Percentiles rank a stretch among this genome's conserved stretches.
Conservation (phyloP, 2,329 filamentous ascomycete species). For the Alternaria hordeiaustralica region DNA sequence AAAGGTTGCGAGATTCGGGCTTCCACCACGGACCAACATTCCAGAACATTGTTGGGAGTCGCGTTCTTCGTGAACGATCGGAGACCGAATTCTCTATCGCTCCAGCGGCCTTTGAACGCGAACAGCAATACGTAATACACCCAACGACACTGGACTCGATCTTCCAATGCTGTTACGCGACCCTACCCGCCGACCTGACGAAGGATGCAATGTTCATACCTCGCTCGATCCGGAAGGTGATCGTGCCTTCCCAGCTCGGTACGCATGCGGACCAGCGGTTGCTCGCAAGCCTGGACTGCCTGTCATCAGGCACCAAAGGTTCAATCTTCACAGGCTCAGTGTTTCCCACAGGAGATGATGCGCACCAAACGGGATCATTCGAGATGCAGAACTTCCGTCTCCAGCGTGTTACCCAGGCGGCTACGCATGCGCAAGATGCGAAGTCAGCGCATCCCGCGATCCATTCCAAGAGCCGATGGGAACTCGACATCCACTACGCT, state of each 20-base stretch:
- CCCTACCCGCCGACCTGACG: constrained; percentile 3
- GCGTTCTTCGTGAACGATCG: neutral
- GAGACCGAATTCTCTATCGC: neutral
- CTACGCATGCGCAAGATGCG: neutral
- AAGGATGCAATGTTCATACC: constrained; percentile 11
- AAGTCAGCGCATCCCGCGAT: neutral
- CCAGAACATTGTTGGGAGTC: constrained; percentile 9
- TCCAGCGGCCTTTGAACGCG: neutral
- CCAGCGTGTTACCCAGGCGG: neutral
- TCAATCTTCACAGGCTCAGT: neutral
- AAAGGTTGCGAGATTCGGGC: constrained; percentile 51
- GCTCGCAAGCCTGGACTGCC: neutral
- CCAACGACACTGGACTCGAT: constrained; percentile 17
- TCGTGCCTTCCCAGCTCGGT: neutral
- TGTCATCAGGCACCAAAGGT: neutral
- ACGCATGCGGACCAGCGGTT: neutral
- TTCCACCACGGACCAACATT: constrained; percentile 23
- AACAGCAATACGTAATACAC: constrained; percentile 12
- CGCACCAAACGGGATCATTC: neutral
- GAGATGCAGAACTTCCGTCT: neutral
- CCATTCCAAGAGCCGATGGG: constrained; percentile 6
- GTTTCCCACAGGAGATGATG: neutral
- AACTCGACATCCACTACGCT: neutral
- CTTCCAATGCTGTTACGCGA: constrained; percentile 7
- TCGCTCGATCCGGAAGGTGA: constrained; percentile 13